phyloP scores from a whole-genome alignment of 805 yeast genomes.

The Nakazawaea holstii region DNA sequence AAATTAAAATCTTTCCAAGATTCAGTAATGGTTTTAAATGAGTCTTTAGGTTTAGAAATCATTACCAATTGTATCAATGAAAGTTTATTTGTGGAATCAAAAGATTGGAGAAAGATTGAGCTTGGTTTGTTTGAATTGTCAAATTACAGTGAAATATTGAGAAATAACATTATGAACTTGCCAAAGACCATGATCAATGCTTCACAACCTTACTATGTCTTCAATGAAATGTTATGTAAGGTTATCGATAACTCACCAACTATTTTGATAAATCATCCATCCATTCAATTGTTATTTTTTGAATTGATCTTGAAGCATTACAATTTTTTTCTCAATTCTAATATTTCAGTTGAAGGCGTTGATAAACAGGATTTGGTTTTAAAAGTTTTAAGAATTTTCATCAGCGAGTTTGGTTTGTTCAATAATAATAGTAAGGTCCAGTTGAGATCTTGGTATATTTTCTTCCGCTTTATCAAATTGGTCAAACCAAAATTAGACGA shows the following conservation, averaged over 20 bases:
- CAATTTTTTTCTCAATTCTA: conserved; percentile 44
- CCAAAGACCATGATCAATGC: conserved; percentile 61
- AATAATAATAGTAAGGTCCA: conserved; percentile 70
- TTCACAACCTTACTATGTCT: conserved; percentile 59
- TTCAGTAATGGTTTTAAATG: conserved; percentile 50
- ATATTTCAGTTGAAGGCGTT: conserved; percentile 31
- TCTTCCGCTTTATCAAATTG: conserved; percentile 73
- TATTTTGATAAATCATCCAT: conserved; percentile 63
- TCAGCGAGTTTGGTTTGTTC: conserved; percentile 78
- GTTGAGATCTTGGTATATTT: conserved; percentile 84
- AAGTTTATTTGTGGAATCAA: conserved; percentile 22
- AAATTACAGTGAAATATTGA: conserved; percentile 72
- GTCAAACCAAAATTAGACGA: conserved; percentile 62
- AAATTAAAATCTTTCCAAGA: conserved; percentile 81
- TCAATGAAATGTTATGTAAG: conserved; percentile 56
- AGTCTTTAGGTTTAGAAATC: conserved; percentile 28
- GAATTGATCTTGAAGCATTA: conserved; percentile 82
- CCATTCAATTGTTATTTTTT: conserved; percentile 75
- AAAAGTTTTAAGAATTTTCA: conserved; percentile 69
- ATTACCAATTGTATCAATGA: conserved; percentile 43
- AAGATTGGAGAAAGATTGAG: conserved; percentile 79
- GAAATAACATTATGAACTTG: conserved; percentile 69
- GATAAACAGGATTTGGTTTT: conserved; percentile 47
- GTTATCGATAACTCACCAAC: conserved; percentile 28
- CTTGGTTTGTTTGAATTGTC: conserved; percentile 80